phyloP scores from a whole-genome alignment of 2,329 filamentous ascomycete genomes.

The Leptographium lundbergii region DNA sequence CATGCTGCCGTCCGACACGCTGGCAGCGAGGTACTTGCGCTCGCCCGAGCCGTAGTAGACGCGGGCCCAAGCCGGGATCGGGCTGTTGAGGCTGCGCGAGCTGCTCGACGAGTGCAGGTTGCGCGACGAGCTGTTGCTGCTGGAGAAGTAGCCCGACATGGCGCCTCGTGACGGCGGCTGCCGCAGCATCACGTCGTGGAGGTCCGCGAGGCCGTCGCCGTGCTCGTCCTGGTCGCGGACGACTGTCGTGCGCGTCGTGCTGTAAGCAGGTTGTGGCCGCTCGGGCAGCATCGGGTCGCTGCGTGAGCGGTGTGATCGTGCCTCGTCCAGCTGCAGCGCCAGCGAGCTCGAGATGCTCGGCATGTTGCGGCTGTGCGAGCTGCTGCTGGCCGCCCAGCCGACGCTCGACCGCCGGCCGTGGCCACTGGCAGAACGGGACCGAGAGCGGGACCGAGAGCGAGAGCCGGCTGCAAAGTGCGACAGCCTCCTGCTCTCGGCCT shows the following conservation, averaged over 20 bases:
- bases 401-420: conserved; percentile 15
- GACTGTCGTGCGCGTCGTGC: conserved; percentile 19
- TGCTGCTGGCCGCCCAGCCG: conserved; percentile 22
- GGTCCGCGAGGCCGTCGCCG: conserved; percentile 49
- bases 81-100: conserved; percentile 27
- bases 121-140: conserved; percentile 27
- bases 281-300: conserved; percentile 32
- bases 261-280: conserved; percentile 31
- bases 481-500: conserved; percentile 30
- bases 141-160: conserved; percentile 38
- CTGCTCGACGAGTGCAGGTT: conserved; percentile 38
- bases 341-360: conserved; percentile 45
- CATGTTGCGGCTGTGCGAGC: conserved; percentile 37
- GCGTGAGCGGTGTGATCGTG: conserved; percentile 18
- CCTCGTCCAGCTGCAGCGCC: conserved; percentile 28
- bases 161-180: conserved; percentile 38
- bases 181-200: conserved; percentile 36
- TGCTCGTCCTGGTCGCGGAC: conserved; percentile 50
- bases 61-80: conserved; percentile 44
- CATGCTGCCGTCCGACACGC: conserved; percentile 21
- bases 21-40: conserved; percentile 37
- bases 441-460: conserved; percentile 35
- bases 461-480: conserved; percentile 27
- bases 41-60: conserved; percentile 62
- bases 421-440: conserved; percentile 20